These are phyloP conservation scores for Scytalidium sp. DNA, from an alignment of 2,329 filamentous ascomycete genomes.

Conservation along the genomic window DNA sequence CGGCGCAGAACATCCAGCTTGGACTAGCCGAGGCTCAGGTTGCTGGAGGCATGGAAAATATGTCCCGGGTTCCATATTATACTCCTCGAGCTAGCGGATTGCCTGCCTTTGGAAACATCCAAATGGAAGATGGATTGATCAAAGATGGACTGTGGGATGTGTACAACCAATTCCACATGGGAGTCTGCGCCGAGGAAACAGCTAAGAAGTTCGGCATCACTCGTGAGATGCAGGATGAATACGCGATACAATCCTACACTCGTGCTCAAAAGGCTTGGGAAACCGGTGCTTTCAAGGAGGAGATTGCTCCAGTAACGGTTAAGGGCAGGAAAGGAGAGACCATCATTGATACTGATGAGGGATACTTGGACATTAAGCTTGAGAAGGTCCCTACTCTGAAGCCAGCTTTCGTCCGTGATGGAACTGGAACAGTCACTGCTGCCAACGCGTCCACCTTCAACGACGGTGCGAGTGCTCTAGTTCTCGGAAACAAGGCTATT, in stretches of 20 bases:
- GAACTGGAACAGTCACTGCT: conserved; percentile 86
- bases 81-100: conserved; percentile 76
- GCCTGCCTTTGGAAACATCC: conserved; percentile 82
- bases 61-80: conserved; percentile 93
- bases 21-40: conserved; percentile 85
- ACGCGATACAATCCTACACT: conserved; percentile 85
- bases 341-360: conserved; percentile 80
- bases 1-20: conserved; percentile 91
- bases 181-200: conserved; percentile 91
- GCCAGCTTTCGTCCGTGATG: conserved; percentile 85
- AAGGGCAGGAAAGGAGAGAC: conserved; percentile 80
- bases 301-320: conserved; percentile 85
- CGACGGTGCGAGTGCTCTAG: conserved; percentile 87
- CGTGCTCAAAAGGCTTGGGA: conserved; percentile 90
- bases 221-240: conserved; percentile 84
- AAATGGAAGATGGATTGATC: conserved; percentile 86
- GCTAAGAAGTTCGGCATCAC: conserved; percentile 82
- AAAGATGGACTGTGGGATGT: conserved; percentile 96
- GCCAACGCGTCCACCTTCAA: conserved; percentile 94
- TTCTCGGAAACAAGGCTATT: conserved; percentile 77
- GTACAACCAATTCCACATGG: conserved; percentile 97
- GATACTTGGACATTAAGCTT: conserved; percentile 79
- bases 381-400: conserved; percentile 86
- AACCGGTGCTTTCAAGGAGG: conserved; percentile 77
- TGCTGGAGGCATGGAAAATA: conserved; percentile 97